These are phyloP conservation scores for Vararia minispora DNA, from an alignment of 768 basidiomycete genomes.

Conservation along the genomic window DNA sequence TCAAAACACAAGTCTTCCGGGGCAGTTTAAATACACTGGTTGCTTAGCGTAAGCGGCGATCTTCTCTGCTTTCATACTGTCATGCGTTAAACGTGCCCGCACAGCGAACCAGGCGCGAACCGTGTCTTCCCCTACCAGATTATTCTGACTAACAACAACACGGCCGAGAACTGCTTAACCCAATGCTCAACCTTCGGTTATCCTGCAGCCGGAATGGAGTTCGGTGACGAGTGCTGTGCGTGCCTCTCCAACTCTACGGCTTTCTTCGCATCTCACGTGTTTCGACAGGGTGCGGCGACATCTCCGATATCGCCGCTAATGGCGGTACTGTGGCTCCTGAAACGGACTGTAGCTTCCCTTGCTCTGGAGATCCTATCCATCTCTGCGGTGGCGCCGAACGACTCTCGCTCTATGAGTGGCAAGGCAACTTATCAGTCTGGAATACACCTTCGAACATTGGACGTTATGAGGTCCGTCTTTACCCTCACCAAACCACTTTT, in stretches of 20 bases:
- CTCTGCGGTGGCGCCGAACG: slow-evolving; percentile 52
- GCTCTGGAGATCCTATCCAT: slow-evolving; percentile 61
- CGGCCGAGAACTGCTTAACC: slow-evolving; percentile 49
- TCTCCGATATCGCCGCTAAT: slow-evolving; percentile 33
- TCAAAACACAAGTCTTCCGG: slow-evolving; percentile 47
- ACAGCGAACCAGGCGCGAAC: slow-evolving; percentile 35
- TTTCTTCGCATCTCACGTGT: neutral
- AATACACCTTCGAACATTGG: slow-evolving; percentile 54
- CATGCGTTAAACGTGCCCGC: neutral
- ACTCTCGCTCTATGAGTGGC: slow-evolving; percentile 28
- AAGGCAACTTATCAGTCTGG: slow-evolving; percentile 42
- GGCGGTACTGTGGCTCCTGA: slow-evolving; percentile 23
- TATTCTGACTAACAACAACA: slow-evolving; percentile 48
- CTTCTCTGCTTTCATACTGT: neutral
- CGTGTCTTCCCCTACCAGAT: slow-evolving; percentile 53
- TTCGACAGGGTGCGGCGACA: slow-evolving; percentile 57
- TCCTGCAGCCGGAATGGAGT: slow-evolving; percentile 60
- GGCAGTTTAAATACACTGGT: slow-evolving; percentile 52
- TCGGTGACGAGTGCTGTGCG: slow-evolving; percentile 65
- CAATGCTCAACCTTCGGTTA: slow-evolving; percentile 67
- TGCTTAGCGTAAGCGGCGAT: slow-evolving; percentile 44
- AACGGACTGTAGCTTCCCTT: slow-evolving; percentile 35
- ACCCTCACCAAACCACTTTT: neutral
- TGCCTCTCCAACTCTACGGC: slow-evolving; percentile 6
- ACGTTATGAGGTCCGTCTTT: slow-evolving; percentile 49